Evolutionary conservation across 805 yeast genomes (phyloP), one percentile per base, ranked within the genome.

Genomic region (Ogataea pini): DNA sequence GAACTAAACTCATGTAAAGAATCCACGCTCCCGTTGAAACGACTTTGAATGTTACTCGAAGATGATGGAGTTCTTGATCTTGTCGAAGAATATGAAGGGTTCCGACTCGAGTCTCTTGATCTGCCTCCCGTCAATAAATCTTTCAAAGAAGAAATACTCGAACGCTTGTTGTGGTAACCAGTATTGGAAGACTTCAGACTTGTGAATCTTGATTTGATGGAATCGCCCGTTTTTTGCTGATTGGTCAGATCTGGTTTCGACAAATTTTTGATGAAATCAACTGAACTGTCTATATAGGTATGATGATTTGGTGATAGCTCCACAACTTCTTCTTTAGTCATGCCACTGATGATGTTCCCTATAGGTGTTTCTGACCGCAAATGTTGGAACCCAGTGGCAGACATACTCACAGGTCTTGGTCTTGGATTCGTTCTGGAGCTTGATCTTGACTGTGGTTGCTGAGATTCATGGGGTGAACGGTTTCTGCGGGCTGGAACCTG

Each of bases 381-480:
- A 17, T 54, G 51, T 8, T 53, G 49, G 46, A 57, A 55, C 7
- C 53, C 61, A 8, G 60, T 48, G 3, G 63, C 62, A 34, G 70
- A 70, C 71, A 70, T 67, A 49, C 71, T 68, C 18, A 62, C 57
- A 7, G 75, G 75, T 50, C 73, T 55, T 24, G 56, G 36, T n/a
- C 47, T 51, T 6, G 50, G 29, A n/a, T 24, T 31, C 19, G 42
- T 19, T 36, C 46, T 17, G 32, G 48, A 34, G 31, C 36, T 12
- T 12, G 44, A 33, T 36, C 42, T 24, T 18, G 18, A 28, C 13
- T 37, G 44, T 13, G 47, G 36, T n/a, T 40, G 27, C 14, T 29
- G 20, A 5, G 44, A 28, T 14, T 52, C 56, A 5, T 46, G 31
- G 7, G 54, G 47, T 5, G 56, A 49, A 24, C 41, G 40, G 32